phyloP scores from a whole-genome alignment of 306 rosid species.

The Acmispon strigosus region DNA sequence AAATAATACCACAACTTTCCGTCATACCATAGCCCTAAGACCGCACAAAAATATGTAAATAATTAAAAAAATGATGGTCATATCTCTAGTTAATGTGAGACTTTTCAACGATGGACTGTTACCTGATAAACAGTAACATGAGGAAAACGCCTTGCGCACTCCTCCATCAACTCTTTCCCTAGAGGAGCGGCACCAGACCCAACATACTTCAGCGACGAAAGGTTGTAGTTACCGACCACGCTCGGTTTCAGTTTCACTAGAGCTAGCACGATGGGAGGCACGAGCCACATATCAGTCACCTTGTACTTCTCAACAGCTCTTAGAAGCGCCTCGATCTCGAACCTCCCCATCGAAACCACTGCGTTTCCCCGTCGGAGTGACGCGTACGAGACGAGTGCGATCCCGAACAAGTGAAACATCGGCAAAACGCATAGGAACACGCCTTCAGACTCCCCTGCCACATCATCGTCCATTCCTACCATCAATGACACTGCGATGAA shows the following conservation, averaged over 20 bases:
- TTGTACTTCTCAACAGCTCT: constrained; percentile 47
- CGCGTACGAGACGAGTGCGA: constrained; percentile 32
- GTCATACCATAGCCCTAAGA: constrained; percentile 83
- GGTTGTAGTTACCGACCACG: constrained; percentile 44
- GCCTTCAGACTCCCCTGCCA: constrained; percentile 14
- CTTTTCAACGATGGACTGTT: too few relatives aligned
- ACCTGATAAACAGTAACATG: constrained; percentile 51
- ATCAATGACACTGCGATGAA: constrained; percentile 52
- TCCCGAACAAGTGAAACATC: constrained; percentile 75
- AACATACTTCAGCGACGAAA: constrained; percentile 59
- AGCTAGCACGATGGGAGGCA: constrained; percentile 77
- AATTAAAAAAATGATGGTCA: too few relatives aligned
- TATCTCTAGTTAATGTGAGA: too few relatives aligned
- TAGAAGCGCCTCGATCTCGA: constrained; percentile 48
- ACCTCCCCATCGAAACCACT: constrained; percentile 44
- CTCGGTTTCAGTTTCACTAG: constrained; percentile 63
- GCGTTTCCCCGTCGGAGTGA: constrained; percentile 56
- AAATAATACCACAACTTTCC: constrained; percentile 61
- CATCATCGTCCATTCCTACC: constrained; percentile 48
- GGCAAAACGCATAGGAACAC: constrained; percentile 62
- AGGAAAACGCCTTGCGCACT: constrained; percentile 47
- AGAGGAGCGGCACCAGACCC: constrained; percentile 90
- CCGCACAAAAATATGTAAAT: neutral
- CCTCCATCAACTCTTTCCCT: constrained; percentile 79
- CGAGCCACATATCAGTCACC: constrained; percentile 68